phyloP scores from a whole-genome alignment of 2,329 filamentous ascomycete species.

The Apiospora koreana region DNA sequence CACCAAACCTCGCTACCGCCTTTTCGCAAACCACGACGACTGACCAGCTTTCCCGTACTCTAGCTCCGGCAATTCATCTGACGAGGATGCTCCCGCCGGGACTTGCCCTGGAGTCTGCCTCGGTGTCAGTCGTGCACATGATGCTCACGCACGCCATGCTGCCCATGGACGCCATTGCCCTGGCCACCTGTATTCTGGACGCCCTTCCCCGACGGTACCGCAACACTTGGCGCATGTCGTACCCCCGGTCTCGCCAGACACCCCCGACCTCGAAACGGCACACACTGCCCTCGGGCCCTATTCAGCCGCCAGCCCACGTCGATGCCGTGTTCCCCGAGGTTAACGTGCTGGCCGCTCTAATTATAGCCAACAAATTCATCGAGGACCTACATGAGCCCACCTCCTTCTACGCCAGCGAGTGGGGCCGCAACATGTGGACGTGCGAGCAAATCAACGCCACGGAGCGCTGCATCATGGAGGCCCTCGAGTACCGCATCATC shows the following conservation, averaged over 20 bases:
- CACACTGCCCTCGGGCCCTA: constrained; percentile 43
- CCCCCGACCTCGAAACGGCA: constrained; percentile 36
- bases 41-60: background rate
- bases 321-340: constrained; percentile 63
- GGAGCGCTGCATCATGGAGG: constrained; percentile 65
- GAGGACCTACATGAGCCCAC: constrained; percentile 60
- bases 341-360: constrained; percentile 62
- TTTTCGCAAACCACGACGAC: background rate
- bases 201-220: constrained; percentile 64
- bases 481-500: constrained; percentile 63
- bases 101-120: constrained; percentile 60
- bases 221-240: constrained; percentile 61
- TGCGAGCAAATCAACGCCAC: constrained; percentile 64
- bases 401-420: constrained; percentile 52
- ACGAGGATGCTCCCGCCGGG: constrained; percentile 66
- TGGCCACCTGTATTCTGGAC: constrained; percentile 68
- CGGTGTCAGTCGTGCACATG: constrained; percentile 59
- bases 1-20: constrained; percentile 1
- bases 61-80: constrained; percentile 66
- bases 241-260: constrained; percentile 45
- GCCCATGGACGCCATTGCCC: constrained; percentile 61
- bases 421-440: constrained; percentile 60
- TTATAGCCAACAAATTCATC: constrained; percentile 67
- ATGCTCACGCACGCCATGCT: constrained; percentile 60
- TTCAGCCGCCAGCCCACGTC: constrained; percentile 47